Evolutionary conservation across 768 basidiomycete species (phyloP).

Genomic region (Leccinum pellstonianum): DNA sequence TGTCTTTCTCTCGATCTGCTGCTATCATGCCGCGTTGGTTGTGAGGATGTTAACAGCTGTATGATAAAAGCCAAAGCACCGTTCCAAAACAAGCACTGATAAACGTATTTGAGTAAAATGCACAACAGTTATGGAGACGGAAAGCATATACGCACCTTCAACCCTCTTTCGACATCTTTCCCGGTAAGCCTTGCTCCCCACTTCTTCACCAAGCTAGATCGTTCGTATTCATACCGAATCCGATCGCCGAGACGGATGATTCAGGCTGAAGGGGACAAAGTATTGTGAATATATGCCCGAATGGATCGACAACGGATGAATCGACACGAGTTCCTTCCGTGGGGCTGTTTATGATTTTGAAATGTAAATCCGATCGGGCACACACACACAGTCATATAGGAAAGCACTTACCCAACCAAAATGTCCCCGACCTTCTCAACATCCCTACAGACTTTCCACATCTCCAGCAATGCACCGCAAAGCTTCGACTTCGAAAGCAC

Average conservation of each 20-base stretch:
- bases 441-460: slow-evolving; percentile 27
- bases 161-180: slow-evolving; percentile 63
- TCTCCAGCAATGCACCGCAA: slow-evolving; percentile 28
- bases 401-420: slow-evolving; percentile 24
- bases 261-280: slow-evolving; percentile 17
- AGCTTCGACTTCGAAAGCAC: slow-evolving; percentile 19
- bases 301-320: slow-evolving; percentile 25
- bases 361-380: neutral
- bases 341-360: slow-evolving; percentile 17
- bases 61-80: neutral
- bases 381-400: neutral
- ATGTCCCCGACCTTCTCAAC: slow-evolving; percentile 22
- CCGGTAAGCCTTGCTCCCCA: slow-evolving; percentile 84
- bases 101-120: neutral
- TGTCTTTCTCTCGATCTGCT: slow-evolving; percentile 24
- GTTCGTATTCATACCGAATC: slow-evolving; percentile 25
- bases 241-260: neutral
- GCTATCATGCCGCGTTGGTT: slow-evolving; percentile 17
- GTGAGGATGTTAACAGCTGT: slow-evolving; percentile 25
- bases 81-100: neutral
- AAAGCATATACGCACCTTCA: slow-evolving; percentile 50
- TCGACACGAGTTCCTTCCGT: slow-evolving; percentile 28
- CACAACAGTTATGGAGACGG: neutral
- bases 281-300: slow-evolving; percentile 29
- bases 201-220: slow-evolving; percentile 60